Conservation (phyloP, 2,329 filamentous ascomycete genomes). For the Pseudocercospora fuligena region DNA sequence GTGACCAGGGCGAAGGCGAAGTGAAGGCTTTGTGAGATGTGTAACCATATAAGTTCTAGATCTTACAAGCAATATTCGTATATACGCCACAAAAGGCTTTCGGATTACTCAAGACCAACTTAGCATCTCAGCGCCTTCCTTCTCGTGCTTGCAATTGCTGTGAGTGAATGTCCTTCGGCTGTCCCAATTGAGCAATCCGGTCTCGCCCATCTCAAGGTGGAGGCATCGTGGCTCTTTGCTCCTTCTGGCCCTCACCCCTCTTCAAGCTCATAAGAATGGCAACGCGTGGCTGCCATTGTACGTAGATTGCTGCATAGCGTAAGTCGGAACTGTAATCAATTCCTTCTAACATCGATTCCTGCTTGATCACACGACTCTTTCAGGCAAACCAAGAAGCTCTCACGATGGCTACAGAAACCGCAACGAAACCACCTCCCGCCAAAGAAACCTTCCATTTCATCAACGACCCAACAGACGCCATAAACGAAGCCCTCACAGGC, state of each 20-base stretch:
- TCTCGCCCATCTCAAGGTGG: background rate
- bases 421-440: constrained; percentile 24
- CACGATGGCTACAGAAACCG: constrained; percentile 34
- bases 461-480: constrained; percentile 41
- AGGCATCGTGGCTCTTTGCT: constrained; percentile 7
- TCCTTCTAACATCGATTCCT: background rate
- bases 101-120: background rate
- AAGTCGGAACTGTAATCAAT: background rate
- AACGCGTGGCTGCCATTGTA: background rate
- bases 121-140: background rate
- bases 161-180: constrained; percentile 9
- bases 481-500: constrained; percentile 43
- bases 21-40: background rate
- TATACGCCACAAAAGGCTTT: background rate
- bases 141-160: background rate
- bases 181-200: constrained; percentile 17
- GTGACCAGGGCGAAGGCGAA: background rate
- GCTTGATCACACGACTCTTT: background rate
- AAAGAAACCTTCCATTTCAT: constrained; percentile 47
- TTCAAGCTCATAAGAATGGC: constrained; percentile 10
- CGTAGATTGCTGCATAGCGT: background rate
- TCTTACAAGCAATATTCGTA: background rate
- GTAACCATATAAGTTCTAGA: background rate
- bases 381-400: too few species aligned
- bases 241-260: constrained; percentile 18